Base-by-base conservation (phyloP, 2,329 filamentous ascomycete genomes). In the Exophiala viscosa region DNA sequence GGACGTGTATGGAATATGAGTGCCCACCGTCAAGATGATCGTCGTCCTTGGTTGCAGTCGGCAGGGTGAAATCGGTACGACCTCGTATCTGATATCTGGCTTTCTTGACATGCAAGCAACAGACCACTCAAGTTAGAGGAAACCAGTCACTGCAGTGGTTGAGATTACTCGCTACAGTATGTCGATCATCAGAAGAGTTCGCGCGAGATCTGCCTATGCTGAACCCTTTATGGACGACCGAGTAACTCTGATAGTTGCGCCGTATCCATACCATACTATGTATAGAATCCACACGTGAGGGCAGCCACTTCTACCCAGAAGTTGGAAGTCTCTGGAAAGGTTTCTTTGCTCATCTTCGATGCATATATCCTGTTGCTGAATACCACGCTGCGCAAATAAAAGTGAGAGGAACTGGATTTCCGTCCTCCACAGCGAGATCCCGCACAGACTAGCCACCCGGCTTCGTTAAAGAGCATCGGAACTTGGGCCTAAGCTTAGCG, bases 1-100 rank as follows among this genome's bases (percentile, higher is more conserved):
- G 48, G 59, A 58, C 20, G 52, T 51, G 13, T 63, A 62, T 46
- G 58, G 58, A 8, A 49, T 57, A 41, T 54, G 45, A 54, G 32
- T 3, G 28, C 34, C 38, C 5, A 36, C 17, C 23, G 14, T 20
- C 18, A 31, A 46, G 41, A 36, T 31, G 45, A 50, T 41, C 34
- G 42, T 23, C 33, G 5, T 34, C 7, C 18, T 42, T 41, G 42
- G 14, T 42, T 31, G 20, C 40, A 42, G 15, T 48, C 44, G 44
- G 39, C 33, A 40, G 34, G 36, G 28, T 45, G 32, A 32, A 44
- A 23, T 43, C 38, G 47, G 47, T 39, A 39, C 10, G 35, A 39
- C 5, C 23, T 28, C 23, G 23, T 28, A 28, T 28, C 23, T 28
- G 23, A 28, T 28, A 7, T 28, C 5, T 28, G 23, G 5, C 1